Percentiles rank a stretch among this genome's conserved stretches.
Conservation (phyloP, 257 asterid species). For the Nyctanthes arbortristis region DNA sequence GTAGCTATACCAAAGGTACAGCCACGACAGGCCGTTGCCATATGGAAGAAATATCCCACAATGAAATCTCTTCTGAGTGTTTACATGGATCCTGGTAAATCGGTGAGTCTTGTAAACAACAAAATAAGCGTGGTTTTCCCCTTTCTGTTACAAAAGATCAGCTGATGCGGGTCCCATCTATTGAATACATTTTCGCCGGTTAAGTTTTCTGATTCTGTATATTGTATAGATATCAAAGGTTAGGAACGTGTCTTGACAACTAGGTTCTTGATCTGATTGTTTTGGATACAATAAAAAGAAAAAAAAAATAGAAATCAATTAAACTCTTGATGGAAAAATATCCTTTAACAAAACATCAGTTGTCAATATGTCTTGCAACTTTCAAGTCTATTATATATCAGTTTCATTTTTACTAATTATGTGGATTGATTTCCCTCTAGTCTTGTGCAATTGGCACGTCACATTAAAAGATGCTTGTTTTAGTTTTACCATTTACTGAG, state of each 20-base stretch:
- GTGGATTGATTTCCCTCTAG: not conserved
- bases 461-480: not conserved
- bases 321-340: not conserved
- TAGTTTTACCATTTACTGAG: not conserved
- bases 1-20: slow-evolving; percentile 94
- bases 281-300: not conserved
- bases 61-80: slow-evolving; percentile 89
- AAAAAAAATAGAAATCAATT: not conserved
- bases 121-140: slow-evolving; percentile 4
- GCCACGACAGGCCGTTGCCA: slow-evolving; percentile 88
- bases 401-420: not conserved
- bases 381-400: not conserved
- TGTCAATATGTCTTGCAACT: not conserved
- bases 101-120: slow-evolving; percentile 52
- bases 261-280: slow-evolving; percentile 1
- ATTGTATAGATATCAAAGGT: not conserved
- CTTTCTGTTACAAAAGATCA: slow-evolving; percentile 10
- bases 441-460: not conserved
- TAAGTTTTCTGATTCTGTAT: slow-evolving; percentile 8
- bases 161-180: not conserved
- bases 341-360: not conserved
- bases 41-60: slow-evolving; percentile 91
- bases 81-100: slow-evolving; percentile 87
- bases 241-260: not conserved
- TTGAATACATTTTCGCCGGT: slow-evolving; percentile 7